Conservation (phyloP, 2,329 filamentous ascomycete species). For the Trichoderma sp. region DNA sequence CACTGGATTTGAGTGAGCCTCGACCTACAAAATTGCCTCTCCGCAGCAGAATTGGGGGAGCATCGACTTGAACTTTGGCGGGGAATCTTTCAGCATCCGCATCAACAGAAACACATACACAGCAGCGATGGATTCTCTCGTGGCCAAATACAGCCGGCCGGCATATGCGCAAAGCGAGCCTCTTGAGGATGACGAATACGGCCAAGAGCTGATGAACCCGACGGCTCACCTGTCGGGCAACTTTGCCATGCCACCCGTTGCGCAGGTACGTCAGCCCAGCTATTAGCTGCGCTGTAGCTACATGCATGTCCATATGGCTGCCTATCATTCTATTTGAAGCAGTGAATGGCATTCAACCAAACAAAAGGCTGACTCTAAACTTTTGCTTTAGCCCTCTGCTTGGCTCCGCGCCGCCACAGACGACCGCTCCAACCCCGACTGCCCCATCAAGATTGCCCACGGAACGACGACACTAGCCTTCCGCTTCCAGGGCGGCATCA, state of each 20-base stretch:
- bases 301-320: neutral
- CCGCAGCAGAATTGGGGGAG: neutral
- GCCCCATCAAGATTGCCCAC: constrained; percentile 99
- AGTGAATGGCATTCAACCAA: neutral
- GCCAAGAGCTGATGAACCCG: constrained; percentile 72
- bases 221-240: constrained; percentile 81
- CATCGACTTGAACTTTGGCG: neutral
- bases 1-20: neutral
- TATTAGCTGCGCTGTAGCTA: neutral
- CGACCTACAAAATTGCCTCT: neutral
- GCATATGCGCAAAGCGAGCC: constrained; percentile 71
- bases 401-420: constrained; percentile 98
- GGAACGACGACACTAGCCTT: constrained; percentile 97
- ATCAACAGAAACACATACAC: constrained; percentile 15
- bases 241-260: constrained; percentile 92
- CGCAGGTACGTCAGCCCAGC: constrained; percentile 64
- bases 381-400: constrained; percentile 68
- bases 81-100: constrained; percentile 1
- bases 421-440: constrained; percentile 93
- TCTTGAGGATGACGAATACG: constrained; percentile 65
- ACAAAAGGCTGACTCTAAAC: neutral
- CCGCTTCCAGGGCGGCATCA: constrained; percentile 97
- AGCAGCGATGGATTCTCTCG: constrained; percentile 80
- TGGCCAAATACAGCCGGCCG: constrained; percentile 86
- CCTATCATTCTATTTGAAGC: neutral